Evolutionary conservation across 495 filamentous ascomycete genomes (phyloP), one percentile per base, ranked within the genome.

Genomic region (Penicillium herquei): DNA sequence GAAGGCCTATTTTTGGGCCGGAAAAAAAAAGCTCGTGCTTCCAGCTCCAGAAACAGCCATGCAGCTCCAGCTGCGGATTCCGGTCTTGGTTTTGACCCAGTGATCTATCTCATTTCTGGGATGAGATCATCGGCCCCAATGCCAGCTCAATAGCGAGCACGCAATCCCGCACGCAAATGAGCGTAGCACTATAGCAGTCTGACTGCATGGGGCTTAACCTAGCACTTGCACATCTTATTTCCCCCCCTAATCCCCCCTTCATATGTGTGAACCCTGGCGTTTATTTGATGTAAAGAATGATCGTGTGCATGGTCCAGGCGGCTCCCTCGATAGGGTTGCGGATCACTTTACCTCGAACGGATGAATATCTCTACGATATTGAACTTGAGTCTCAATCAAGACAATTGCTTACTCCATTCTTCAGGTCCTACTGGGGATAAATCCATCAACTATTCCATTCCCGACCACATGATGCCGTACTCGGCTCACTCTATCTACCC

Each of bases 391-490:
- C 59, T 39, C 21, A 40, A 46, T 8, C 34, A 53, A 44, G 57
- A 61, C 62, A 9, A 44, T 21, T 56, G 58, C 65, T 72, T 71
- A 70, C 71, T 52, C 54, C 61, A 26, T 57, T 46, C 42, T 33
- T 34, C 57, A 66, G 56, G 56, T 45, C 57, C 62, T 34, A 39
- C 54, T 44, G 73, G 70, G 39, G 72, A 78, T 50, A 78, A 78
- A 50, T 57, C 62, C 40, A 71, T 78, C 70, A 71, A 76, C 66
- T 76, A 76, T 47, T 71, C 67, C 30, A 52, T 72, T 43, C 64
- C 75, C 46, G 74, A 76, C 57, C 74, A 76, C 49, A 76, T 76
- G 62, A 66, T 78, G 50, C 70, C 74, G 30, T 77, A 78, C 54
- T 69, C 73, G 61, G 61, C 72, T 45, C 70, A 74, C 42, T 70